These are phyloP conservation scores for Lepraria neglecta DNA, from an alignment of 495 filamentous ascomycete genomes.

Conservation along the genomic window DNA sequence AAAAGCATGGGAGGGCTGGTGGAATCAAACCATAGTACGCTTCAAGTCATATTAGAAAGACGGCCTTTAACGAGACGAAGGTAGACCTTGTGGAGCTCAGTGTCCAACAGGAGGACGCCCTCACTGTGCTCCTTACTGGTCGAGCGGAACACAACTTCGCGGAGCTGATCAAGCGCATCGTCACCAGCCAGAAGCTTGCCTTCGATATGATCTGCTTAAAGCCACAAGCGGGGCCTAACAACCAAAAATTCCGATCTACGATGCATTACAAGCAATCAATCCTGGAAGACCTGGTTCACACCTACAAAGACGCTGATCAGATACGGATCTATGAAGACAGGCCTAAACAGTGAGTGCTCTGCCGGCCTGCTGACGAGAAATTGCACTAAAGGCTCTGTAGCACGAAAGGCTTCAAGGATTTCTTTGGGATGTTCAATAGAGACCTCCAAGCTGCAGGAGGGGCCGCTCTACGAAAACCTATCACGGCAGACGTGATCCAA, in stretches of 20 bases:
- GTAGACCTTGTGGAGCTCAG: constrained; percentile 74
- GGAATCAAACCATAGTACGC: constrained; percentile 82
- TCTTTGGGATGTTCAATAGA: constrained; percentile 66
- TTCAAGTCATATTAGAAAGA: neutral
- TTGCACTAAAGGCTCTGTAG: constrained; percentile 32
- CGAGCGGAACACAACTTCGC: constrained; percentile 69
- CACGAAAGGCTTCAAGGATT: constrained; percentile 75
- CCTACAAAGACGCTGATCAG: constrained; percentile 75
- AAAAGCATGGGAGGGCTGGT: constrained; percentile 87
- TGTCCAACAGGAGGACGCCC: constrained; percentile 78
- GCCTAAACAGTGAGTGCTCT: constrained; percentile 50
- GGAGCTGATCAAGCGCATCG: constrained; percentile 76
- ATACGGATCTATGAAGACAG: constrained; percentile 67
- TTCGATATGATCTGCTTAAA: constrained; percentile 91
- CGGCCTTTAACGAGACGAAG: constrained; percentile 37
- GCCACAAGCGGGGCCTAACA: constrained; percentile 70
- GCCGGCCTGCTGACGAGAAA: neutral
- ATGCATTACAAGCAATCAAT: constrained; percentile 85
- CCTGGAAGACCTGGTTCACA: constrained; percentile 70
- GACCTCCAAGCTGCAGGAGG: constrained; percentile 33
- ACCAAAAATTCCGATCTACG: constrained; percentile 67
- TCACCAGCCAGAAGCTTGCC: constrained; percentile 65
- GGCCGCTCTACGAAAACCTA: constrained; percentile 47
- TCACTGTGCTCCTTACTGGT: constrained; percentile 87
- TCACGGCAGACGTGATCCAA: constrained; percentile 76